Evolutionary conservation across 768 basidiomycete species (phyloP).

Genomic region (Cystofilobasidium capitatum): DNA sequence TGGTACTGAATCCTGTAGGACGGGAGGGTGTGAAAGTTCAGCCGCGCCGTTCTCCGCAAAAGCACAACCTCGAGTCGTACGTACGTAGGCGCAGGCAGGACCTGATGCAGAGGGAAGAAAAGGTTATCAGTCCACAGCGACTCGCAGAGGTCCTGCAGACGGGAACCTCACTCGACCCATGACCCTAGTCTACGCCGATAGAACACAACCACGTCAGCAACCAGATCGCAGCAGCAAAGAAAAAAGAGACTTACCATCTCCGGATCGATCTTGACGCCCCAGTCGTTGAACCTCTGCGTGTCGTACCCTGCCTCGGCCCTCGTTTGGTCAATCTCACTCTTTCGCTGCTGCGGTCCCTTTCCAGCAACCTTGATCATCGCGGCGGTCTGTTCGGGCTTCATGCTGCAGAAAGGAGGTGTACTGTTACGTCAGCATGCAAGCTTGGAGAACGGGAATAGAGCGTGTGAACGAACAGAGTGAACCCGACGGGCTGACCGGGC

Average conservation of each 20-base stretch:
- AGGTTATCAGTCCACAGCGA: neutral
- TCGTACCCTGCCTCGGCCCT: neutral
- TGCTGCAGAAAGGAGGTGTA: too few species aligned
- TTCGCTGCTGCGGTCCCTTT: neutral
- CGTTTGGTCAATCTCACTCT: neutral
- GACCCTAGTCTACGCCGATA: too few species aligned
- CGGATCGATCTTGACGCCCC: neutral
- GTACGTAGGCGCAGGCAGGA: neutral
- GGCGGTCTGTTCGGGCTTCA: neutral
- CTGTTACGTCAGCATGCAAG: too few species aligned
- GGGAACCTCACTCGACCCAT: neutral
- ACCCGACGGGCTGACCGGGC: neutral
- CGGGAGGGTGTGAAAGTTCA: neutral
- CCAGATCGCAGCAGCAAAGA: too few species aligned
- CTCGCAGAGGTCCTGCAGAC: neutral
- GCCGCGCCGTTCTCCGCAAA: too few species aligned
- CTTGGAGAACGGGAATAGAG: too few species aligned
- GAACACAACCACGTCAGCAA: too few species aligned
- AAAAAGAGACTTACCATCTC: neutral
- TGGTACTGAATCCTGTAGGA: neutral
- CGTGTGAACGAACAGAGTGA: too few species aligned
- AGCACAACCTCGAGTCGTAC: too few species aligned
- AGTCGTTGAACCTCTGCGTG: neutral
- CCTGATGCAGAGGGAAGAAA: neutral
- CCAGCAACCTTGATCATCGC: neutral